Conservation (phyloP, 2,329 filamentous ascomycete species). For the Alternaria sp. region DNA sequence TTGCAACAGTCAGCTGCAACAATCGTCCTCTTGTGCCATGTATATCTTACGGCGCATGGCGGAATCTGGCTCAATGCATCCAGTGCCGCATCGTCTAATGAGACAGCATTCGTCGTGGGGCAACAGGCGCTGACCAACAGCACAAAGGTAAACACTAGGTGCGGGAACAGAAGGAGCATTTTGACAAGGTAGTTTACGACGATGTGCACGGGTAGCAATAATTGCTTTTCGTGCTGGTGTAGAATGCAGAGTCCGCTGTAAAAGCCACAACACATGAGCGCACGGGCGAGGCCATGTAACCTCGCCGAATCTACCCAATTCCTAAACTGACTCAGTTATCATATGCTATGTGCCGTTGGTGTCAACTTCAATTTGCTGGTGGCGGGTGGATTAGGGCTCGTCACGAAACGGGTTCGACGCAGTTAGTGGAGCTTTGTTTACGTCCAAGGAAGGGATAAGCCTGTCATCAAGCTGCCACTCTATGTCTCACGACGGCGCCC, state of each 20-base stretch:
- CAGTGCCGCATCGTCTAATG: neutral
- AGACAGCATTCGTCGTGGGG: neutral
- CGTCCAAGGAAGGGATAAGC: neutral
- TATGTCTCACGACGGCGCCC: neutral
- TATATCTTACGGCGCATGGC: neutral
- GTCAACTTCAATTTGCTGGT: neutral
- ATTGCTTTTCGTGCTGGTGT: neutral
- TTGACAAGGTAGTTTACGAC: neutral
- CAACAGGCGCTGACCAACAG: neutral
- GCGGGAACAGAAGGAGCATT: neutral
- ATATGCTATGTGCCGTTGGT: neutral
- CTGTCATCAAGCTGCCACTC: neutral
- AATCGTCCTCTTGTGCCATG: neutral
- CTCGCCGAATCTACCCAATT: neutral
- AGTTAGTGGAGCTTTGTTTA: neutral
- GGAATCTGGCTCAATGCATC: neutral
- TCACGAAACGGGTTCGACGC: neutral
- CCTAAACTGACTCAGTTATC: neutral
- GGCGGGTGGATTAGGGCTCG: neutral
- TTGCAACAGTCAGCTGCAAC: neutral
- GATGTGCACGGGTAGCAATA: neutral
- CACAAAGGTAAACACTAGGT: neutral
- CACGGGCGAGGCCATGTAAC: neutral
- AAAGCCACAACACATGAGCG: neutral
- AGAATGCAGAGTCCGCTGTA: neutral